Conservation (phyloP, 805 yeast species). For the Candida insectalens region DNA sequence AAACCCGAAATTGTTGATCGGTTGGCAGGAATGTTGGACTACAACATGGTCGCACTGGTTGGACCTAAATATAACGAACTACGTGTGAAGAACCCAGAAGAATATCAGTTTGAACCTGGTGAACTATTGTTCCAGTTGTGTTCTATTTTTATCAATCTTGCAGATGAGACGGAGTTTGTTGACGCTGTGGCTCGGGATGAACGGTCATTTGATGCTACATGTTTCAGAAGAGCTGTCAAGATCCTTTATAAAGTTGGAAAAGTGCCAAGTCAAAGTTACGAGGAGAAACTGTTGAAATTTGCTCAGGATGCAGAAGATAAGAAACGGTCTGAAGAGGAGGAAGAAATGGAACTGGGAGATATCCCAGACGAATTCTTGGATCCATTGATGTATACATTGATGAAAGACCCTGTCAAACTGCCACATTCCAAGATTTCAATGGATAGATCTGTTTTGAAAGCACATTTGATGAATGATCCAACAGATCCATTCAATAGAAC, state of each 20-base stretch:
- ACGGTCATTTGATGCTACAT: constrained; percentile 67
- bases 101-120: constrained; percentile 76
- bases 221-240: constrained; percentile 61
- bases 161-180: constrained; percentile 55
- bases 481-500: constrained; percentile 96
- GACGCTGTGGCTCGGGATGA: constrained; percentile 82
- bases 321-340: constrained; percentile 59
- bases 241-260: constrained; percentile 52
- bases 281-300: constrained; percentile 43
- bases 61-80: constrained; percentile 91
- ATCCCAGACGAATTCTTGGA: constrained; percentile 94
- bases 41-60: constrained; percentile 82
- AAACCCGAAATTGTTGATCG: constrained; percentile 89
- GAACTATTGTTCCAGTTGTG: constrained; percentile 58
- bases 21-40: constrained; percentile 91
- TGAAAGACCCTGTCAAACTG: constrained; percentile 93
- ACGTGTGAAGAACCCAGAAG: constrained; percentile 75
- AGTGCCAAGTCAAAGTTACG: constrained; percentile 36
- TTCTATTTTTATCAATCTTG: constrained; percentile 66
- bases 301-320: constrained; percentile 56
- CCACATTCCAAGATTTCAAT: constrained; percentile 81
- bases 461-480: constrained; percentile 87
- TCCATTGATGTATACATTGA: constrained; percentile 90
- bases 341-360: constrained; percentile 84
- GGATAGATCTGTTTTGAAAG: constrained; percentile 85